Evolutionary conservation across 208 protist genomes (phyloP), one percentile per base, ranked within the genome.

Genomic region (Leishmania gerbilli): DNA sequence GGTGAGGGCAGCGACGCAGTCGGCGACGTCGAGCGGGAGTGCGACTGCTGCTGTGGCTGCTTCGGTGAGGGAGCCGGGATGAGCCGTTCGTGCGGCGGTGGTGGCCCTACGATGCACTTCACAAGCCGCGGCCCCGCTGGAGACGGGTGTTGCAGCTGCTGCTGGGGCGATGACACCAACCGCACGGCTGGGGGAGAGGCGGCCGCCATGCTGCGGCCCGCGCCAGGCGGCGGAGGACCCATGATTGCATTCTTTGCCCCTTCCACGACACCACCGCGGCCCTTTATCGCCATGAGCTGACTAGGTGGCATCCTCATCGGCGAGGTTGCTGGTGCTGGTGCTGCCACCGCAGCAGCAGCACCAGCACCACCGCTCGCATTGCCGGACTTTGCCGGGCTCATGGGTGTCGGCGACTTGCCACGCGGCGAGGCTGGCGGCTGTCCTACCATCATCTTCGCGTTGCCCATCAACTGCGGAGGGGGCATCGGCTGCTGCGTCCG

Each of bases 41-140:
- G 31, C 27, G 27, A 27, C 27, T 34, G 68, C 9, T 13, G 27
- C 62, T 68, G n/a, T 67, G 27, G 9, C 27, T 34, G 68, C 9
- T 31, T 9, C 62, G 40, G n/a, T 67, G 21, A 49, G 11, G 40
- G 17, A 5, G 34, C 21, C 67, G 58, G 58, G 15, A 64, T 64
- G 27, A 76, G 75, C n/a, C 55, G 62, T 17, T 24, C 47, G 37
- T 65, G 67, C 1, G 51, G 74, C 24, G 75, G 74, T 21, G 56
- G 80, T 2, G 80, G 67, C 11, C 64, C 74, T 55, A 68, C n/a
- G 37, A 83, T 68, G 74, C 76, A 65, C 55, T 83, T 83, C 74
- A 83, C 65, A 9, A 67, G 37, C 24, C 53, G 74, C 9, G 55
- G 11, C 4, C 27, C 47, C 8, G 49, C 51, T 4, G 69, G 69